Percentiles rank a stretch among this genome's conserved stretches.
Evolutionary conservation across 148 eudicot genomes (phyloP).

Genomic region (Cornus kousa): DNA sequence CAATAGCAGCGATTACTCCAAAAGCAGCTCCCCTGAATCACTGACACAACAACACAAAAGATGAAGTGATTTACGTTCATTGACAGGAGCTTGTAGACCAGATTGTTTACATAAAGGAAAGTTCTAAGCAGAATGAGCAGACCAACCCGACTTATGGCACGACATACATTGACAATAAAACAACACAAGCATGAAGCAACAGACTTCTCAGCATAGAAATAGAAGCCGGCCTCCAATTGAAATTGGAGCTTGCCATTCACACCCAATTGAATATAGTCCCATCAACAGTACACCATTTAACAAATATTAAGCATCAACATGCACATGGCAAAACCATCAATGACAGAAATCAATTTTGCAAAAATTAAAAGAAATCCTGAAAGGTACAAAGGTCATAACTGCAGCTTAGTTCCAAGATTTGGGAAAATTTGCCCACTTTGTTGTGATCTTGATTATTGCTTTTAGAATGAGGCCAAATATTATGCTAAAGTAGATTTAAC

Average conservation of each 20-base stretch:
- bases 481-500: too few species aligned
- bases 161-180: background rate
- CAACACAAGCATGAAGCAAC: constrained; percentile 5
- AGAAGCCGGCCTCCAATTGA: constrained; percentile 3
- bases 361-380: too few species aligned
- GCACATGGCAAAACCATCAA: constrained; percentile 36
- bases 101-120: background rate
- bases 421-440: too few species aligned
- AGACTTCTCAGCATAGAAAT: background rate
- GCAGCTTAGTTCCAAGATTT: too few species aligned
- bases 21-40: background rate
- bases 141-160: background rate
- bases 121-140: background rate
- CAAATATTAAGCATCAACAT: constrained; percentile 4
- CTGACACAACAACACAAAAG: background rate
- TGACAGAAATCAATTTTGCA: constrained; percentile 23
- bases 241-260: constrained; percentile 7
- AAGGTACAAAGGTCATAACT: too few species aligned
- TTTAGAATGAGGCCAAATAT: too few species aligned
- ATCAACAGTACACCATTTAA: background rate
- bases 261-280: background rate
- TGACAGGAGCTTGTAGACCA: background rate
- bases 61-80: background rate
- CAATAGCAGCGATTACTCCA: background rate
- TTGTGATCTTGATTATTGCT: too few species aligned